Evolutionary conservation across 2,329 filamentous ascomycete species (phyloP), one percentile per base, ranked within the genome.

Genomic region (Fusarium decemcellulare): DNA sequence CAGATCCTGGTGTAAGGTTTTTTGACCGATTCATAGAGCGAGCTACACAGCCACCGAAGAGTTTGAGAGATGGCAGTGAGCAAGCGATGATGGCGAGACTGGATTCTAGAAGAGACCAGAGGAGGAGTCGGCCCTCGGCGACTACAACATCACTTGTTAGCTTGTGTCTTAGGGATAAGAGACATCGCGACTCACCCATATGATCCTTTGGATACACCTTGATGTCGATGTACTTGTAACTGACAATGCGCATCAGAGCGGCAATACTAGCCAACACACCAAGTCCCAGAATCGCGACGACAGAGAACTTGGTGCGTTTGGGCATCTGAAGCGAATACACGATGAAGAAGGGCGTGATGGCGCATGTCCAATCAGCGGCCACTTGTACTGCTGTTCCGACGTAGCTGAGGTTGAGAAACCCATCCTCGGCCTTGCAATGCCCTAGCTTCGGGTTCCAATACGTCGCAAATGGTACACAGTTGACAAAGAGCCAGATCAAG

Each of bases 331-430:
- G 16, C 0, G 64, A 63, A 15, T 61, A 51, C 1, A 79, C 51
- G 5, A 78, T 72, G 52, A 78, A 78, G 55, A 77, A 76, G 0
- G 77, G 77, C 3, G 71, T 72, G 7, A 71, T 73, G 11, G 74
- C 76, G 29, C 72, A 77, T 1, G 69, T 61, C 75, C 76, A 77
- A 39, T 78, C 77, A 0, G 72, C 65, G 1, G 70, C 55, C 5
- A 74, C 72, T 15, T 73, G 72, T 6, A 74, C 65, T 4, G 65
- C 58, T 0, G 75, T 71, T 5, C 59, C 56, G 16, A 70, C 44
- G 8, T 70, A 70, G 4, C 68, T 70, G 32, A 70, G 32, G 2
- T 56, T 48, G 7, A 66, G 5, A 8, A 70, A 68, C 0, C 58
- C 67, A 5, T 60, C 43, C 4, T 42, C 51, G 4, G 58, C 42